These are phyloP conservation scores for Paragyromitra xinjiangensis DNA, from an alignment of 495 filamentous ascomycete species.

Conservation along the genomic window DNA sequence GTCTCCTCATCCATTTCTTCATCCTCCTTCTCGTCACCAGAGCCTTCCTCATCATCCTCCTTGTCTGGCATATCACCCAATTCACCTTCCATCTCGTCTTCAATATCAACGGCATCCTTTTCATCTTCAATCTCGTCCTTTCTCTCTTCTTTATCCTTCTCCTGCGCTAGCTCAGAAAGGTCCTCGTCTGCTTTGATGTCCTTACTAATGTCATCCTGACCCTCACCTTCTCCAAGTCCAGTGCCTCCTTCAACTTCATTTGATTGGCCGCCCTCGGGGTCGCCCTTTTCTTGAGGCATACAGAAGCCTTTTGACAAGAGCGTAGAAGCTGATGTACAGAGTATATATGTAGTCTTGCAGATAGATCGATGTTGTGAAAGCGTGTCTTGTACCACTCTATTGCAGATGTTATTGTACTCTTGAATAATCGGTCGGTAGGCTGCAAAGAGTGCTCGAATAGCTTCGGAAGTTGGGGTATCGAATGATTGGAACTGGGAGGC, in stretches of 20 bases:
- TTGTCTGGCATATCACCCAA: slow-evolving; percentile 71
- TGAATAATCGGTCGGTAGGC: slow-evolving; percentile 76
- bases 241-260: slow-evolving; percentile 87
- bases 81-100: slow-evolving; percentile 85
- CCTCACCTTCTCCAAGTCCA: slow-evolving; percentile 94
- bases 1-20: slow-evolving; percentile 85
- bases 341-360: slow-evolving; percentile 75
- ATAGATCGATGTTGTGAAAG: slow-evolving; percentile 70
- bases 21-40: slow-evolving; percentile 66
- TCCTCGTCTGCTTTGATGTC: slow-evolving; percentile 94
- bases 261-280: slow-evolving; percentile 64
- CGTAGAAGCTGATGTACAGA: slow-evolving; percentile 77
- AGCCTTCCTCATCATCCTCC: slow-evolving; percentile 66
- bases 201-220: slow-evolving; percentile 95
- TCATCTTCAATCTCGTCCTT: slow-evolving; percentile 74
- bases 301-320: slow-evolving; percentile 89
- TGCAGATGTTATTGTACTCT: slow-evolving; percentile 72
- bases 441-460: slow-evolving; percentile 70
- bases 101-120: slow-evolving; percentile 93
- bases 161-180: slow-evolving; percentile 86
- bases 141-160: slow-evolving; percentile 67
- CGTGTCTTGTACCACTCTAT: slow-evolving; percentile 64
- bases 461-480: slow-evolving; percentile 60
- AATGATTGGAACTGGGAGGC: slow-evolving; percentile 64
- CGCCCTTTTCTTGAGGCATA: slow-evolving; percentile 77